Base-by-base conservation (phyloP, 768 basidiomycete genomes). In the Hydnomerulius pinastri region DNA sequence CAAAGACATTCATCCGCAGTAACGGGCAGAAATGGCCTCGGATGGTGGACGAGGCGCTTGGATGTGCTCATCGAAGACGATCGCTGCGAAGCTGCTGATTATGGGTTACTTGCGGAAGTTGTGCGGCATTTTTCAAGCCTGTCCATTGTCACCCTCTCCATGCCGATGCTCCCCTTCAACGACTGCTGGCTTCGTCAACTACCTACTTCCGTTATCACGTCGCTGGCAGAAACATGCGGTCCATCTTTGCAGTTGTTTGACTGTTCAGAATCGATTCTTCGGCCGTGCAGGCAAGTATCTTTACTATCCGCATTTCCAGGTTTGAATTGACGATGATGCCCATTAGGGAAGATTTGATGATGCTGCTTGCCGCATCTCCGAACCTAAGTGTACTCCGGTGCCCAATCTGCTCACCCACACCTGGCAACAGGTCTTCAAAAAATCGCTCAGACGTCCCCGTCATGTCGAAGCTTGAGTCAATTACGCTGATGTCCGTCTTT, bases 301-400 rank as follows among this genome's bases (percentile, higher is more conserved):
- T 7, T 12, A 8, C 44, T 50, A 6, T 50, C 24, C 4, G 7
- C 29, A 11, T 24, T 23, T n/a, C n/a, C 12, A 20, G 17, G 33
- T 6, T 38, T 12, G 8, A 12, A 35, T 48, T 54, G 23, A 55
- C 21, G 40, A 35, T 11, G 11, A 33, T 4, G 30, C 25, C 17
- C 25, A 13, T 29, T 23, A 66, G 66, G 53, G 63, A 66, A 42
- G 65, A 66, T 38, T 46, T 66, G 44, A 66, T 66, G 66, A 18
- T 57, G 41, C 20, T 66, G 20, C 54, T 67, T n/a, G 53, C 51
- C 1, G 56, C 53, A 8, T 62, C 58, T 39, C 55, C 60, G 18
- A 69, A 69, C 48, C 46, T 67, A 41, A 62, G 46, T 28, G 55
- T 62, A 9, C 65, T 69, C 5, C 58, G 57, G 15, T 67, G 64